Evolutionary conservation across 2,329 filamentous ascomycete species (phyloP), one percentile per base, ranked within the genome.

Genomic region (Elsinoe australis): DNA sequence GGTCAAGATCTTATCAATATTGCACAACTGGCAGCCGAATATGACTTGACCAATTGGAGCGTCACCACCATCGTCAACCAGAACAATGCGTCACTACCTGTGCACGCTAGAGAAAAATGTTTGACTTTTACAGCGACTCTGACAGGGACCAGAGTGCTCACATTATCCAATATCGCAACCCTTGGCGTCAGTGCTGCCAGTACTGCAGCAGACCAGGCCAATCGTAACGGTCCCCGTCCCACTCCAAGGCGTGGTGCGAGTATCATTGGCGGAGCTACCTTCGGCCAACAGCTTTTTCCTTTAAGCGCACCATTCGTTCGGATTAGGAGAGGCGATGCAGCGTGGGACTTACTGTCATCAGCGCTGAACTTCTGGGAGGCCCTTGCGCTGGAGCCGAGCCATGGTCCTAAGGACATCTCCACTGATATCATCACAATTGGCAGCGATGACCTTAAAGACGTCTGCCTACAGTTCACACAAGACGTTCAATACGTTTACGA

Each of bases 311-410:
- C 86, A 1, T 82, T 85, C 57, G 68, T 92, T 29, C 80, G 86
- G 54, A 71, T 94, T 8, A 80, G 82, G 41, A 75, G 86, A 47
- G 77, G 80, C 15, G 83, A 87, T 31, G 73, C 74, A 1, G 77
- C 76, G 39, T 75, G 88, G 49, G 86, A 87, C 8, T 71, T 94
- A 31, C 70, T 90, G 17, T 84, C 87, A 1, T 78, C 85, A 0
- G 83, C 85, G 0, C 69, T 90, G 15, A 69, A 75, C 1, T 94
- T 92, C 59, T 94, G 87, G 87, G 86, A 92, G 59, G 80, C 82
- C 38, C 68, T 94, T 14, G 84, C 85, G 0, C 71, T 94, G 1
- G 79, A 79, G 1, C 87, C 87, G 3, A 78, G 78, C 6, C 78
- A 78, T 51, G 83, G 85, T 0, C 59, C 71, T 5, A 94, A 94